phyloP scores from a whole-genome alignment of 1,284 basidiomycete genomes.

The Ceratobasidium sp. region DNA sequence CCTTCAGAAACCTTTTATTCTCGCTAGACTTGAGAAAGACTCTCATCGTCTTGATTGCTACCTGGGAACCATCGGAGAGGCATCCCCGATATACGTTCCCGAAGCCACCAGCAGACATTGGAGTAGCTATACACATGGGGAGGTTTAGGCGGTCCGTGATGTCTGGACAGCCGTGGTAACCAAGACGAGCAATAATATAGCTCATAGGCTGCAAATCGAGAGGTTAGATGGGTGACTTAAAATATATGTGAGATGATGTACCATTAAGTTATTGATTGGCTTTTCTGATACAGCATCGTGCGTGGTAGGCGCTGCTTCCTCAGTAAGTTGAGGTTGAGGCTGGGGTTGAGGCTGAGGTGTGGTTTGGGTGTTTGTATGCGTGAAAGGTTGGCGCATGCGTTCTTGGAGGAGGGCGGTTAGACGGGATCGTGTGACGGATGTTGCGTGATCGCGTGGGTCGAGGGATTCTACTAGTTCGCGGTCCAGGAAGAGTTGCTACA shows the following conservation, averaged over 20 bases:
- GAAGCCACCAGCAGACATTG: not conserved
- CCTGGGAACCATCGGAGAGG: not conserved
- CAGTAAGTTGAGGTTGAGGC: conserved; percentile 9
- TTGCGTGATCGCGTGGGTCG: conserved; percentile 83
- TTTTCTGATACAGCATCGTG: too few species aligned
- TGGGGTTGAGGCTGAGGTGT: conserved; percentile 37
- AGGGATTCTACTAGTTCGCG: conserved; percentile 84
- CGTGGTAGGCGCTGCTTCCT: conserved; percentile 30
- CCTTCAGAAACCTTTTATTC: not conserved
- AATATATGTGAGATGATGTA: too few species aligned
- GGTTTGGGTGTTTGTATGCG: too few species aligned
- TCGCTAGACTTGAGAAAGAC: not conserved
- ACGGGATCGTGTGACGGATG: conserved; percentile 74
- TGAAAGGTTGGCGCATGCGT: conserved; percentile 66
- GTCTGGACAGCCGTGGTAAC: conserved; percentile 11
- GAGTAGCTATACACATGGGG: not conserved
- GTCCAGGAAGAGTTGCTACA: conserved; percentile 88
- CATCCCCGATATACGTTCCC: conserved; percentile 5
- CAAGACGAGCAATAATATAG: not conserved
- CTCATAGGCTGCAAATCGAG: too few species aligned
- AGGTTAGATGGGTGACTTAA: too few species aligned
- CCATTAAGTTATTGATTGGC: conserved; percentile 49
- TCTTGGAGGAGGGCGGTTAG: conserved; percentile 75
- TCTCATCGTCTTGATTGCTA: conserved; percentile 3
- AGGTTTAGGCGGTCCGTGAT: not conserved